Base-by-base conservation (phyloP, 1,139 yeast species). In the Pichia sp. region DNA sequence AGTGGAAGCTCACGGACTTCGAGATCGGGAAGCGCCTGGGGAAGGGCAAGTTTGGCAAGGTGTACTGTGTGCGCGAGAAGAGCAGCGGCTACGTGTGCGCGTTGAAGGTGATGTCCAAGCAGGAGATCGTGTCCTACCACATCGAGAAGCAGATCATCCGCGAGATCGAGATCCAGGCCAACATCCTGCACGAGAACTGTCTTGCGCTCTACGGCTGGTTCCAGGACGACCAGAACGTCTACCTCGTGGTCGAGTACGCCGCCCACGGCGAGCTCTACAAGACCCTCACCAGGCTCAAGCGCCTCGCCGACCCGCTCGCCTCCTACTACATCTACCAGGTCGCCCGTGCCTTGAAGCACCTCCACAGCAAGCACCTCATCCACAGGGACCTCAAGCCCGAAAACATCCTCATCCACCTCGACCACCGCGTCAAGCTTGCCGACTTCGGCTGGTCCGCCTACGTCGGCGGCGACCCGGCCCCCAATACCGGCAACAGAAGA, bases 381-480 rank as follows among this genome's bases (percentile, higher is more conserved):
- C 99, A 93, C 67, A 77, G 99, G 57, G 99, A 92, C 68, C 80
- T 92, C 60, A 92, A 92, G 68, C 97, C 97, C 0, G 98, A 92
- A 67, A 92, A 92, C 64, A 86, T 92, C 51, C 72, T 92, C 52
- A 73, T 92, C 8, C 88, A 90, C 6, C 78, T 83, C 54, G 81
- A 88, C 65, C 87, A 90, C 62, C 76, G 78, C 41, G 76, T 92
- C 51, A 90, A 90, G 66, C 77, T 93, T 47, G 87, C 97, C 46
- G 99, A 93, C 70, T 93, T 93, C 70, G 99, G 99, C 11, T 93
- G 98, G 98, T 87, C 96, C 56, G 95, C 92, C 0, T 86, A 76
- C 59, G 11, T 38, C 10, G 42, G 30, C 8, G 16, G 11, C 45
- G 29, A 15, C 41, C 6, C 40, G 23, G 13, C 16, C 26, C 29